Conservation (phyloP, 768 basidiomycete genomes). For the Termitomyces sp. region DNA sequence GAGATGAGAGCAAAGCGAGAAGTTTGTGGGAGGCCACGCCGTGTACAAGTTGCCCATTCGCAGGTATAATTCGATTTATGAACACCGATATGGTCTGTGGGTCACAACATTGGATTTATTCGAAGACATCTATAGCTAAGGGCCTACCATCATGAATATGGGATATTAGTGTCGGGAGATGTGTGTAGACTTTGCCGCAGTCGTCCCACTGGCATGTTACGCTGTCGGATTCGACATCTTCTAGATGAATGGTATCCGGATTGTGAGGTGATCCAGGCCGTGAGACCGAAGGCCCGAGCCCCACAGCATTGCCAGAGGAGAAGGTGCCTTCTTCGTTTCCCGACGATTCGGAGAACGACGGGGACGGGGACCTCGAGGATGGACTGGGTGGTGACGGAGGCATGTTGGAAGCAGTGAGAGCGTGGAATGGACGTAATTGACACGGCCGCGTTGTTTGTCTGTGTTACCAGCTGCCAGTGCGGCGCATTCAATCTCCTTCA, state of each 20-base stretch:
- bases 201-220: slow-evolving; percentile 84
- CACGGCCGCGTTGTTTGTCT: slow-evolving; percentile 14
- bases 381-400: slow-evolving; percentile 5
- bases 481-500: background rate
- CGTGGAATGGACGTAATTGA: background rate
- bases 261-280: slow-evolving; percentile 11
- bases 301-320: slow-evolving; percentile 17
- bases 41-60: slow-evolving; percentile 81
- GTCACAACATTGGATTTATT: background rate
- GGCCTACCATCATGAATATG: slow-evolving; percentile 79
- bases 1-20: slow-evolving; percentile 89
- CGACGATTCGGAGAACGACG: slow-evolving; percentile 27
- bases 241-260: slow-evolving; percentile 12
- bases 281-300: slow-evolving; percentile 6
- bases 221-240: slow-evolving; percentile 37
- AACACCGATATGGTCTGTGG: slow-evolving; percentile 72
- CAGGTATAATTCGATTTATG: slow-evolving; percentile 86
- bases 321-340: slow-evolving; percentile 20
- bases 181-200: slow-evolving; percentile 70
- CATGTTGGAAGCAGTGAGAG: slow-evolving; percentile 6
- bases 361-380: slow-evolving; percentile 11
- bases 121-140: background rate
- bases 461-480: slow-evolving; percentile 1
- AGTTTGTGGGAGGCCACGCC: slow-evolving; percentile 80
- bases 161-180: slow-evolving; percentile 71